A percentile compares a stretch with the other conserved stretches of the same genome.
Evolutionary conservation across 208 protist genomes (phyloP).

Genomic region (Novymonas esmeraldas): DNA sequence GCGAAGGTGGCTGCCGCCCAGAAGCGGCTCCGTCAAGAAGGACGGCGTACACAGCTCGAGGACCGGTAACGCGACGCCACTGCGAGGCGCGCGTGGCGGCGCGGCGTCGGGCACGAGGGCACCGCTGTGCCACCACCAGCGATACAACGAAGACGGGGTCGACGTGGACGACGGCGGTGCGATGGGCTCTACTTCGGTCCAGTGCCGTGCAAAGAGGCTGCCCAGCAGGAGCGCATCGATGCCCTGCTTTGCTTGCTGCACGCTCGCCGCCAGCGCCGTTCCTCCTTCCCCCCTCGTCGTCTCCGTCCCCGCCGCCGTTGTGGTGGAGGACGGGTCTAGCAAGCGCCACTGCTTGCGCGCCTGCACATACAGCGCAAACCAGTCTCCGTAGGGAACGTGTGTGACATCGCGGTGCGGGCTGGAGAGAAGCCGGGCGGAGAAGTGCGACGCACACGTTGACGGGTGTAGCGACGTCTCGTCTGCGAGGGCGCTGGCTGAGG

Average conservation of each 20-base stretch:
- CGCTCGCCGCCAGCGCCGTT: not conserved
- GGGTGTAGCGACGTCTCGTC: not conserved
- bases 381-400: conserved; percentile 64
- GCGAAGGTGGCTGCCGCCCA: conserved; percentile 47
- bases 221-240: conserved; percentile 60
- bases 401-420: conserved; percentile 71
- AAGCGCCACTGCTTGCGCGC: conserved; percentile 27
- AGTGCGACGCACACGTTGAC: conserved; percentile 7
- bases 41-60: conserved; percentile 32
- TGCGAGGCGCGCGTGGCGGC: not conserved
- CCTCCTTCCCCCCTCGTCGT: not conserved
- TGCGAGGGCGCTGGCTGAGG: not conserved
- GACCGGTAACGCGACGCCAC: not conserved
- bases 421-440: conserved; percentile 39
- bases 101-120: not conserved
- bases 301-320: not conserved
- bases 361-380: conserved; percentile 69
- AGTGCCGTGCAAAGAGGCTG: conserved; percentile 65
- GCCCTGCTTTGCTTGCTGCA: conserved; percentile 6
- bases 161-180: not conserved
- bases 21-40: conserved; percentile 68
- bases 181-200: conserved; percentile 46
- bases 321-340: not conserved
- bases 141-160: conserved; percentile 13
- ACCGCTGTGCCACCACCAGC: conserved; percentile 32